Percentiles rank a stretch among this genome's conserved stretches.
phyloP scores from a whole-genome alignment of 306 rosid species.

The Casuarina equisetifolia region DNA sequence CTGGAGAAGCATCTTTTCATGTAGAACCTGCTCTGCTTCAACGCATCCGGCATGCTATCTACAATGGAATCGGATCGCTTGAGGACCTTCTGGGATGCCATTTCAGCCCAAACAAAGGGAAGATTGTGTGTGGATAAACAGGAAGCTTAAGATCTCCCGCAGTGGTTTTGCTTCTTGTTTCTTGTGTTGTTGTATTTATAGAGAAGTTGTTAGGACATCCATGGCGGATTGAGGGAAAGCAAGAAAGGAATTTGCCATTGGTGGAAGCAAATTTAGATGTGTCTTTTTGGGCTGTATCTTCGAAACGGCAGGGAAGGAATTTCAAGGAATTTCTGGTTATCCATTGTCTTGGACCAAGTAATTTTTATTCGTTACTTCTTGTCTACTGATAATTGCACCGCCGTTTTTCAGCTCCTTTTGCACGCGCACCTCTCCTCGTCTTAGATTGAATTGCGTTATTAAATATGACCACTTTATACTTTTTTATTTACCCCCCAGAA shows the following conservation, averaged over 20 bases:
- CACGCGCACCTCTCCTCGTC: neutral
- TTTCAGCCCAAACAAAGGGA: slow-evolving; percentile 23
- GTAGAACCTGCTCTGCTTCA: slow-evolving; percentile 62
- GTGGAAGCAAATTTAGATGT: slow-evolving; percentile 29
- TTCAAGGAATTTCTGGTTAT: slow-evolving; percentile 34
- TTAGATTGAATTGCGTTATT: no score
- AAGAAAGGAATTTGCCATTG: slow-evolving; percentile 63
- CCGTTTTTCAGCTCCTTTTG: slow-evolving; percentile 1
- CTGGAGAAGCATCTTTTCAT: slow-evolving; percentile 80
- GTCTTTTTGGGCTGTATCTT: slow-evolving; percentile 7
- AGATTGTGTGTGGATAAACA: neutral
- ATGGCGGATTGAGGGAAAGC: slow-evolving; percentile 38
- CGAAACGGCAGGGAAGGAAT: slow-evolving; percentile 52
- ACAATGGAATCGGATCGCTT: slow-evolving; percentile 64
- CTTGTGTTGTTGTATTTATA: slow-evolving; percentile 35
- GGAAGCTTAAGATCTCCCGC: slow-evolving; percentile 3
- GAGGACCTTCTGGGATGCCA: slow-evolving; percentile 53
- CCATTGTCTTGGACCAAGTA: slow-evolving; percentile 3
- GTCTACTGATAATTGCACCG: slow-evolving; percentile 28
- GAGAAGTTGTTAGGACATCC: slow-evolving; percentile 25
- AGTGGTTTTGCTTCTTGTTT: slow-evolving; percentile 14
- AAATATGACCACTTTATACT: no score
- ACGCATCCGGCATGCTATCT: slow-evolving; percentile 74
- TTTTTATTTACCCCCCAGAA: no score
- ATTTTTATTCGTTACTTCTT: slow-evolving; percentile 55